These are phyloP conservation scores for Colletotrichum australisinense DNA, from an alignment of 2,329 filamentous ascomycete genomes.

Conservation along the genomic window DNA sequence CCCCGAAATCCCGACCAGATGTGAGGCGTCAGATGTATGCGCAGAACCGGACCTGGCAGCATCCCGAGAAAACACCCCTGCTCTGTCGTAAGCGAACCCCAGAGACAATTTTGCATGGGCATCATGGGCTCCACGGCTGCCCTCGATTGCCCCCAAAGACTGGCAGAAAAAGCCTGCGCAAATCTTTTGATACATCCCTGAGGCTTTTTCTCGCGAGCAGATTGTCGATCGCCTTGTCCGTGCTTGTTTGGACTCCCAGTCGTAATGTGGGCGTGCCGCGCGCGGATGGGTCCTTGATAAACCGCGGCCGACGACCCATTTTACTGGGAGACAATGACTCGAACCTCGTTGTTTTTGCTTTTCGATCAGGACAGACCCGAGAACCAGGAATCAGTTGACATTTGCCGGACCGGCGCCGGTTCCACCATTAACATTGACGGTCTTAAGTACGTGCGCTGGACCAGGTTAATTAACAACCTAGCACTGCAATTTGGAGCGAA, in stretches of 20 bases:
- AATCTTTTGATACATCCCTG: not conserved
- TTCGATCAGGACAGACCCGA: not conserved
- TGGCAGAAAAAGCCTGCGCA: not conserved
- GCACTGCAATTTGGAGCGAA: not conserved
- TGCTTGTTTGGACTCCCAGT: not conserved
- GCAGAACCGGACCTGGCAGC: not conserved
- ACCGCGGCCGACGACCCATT: not conserved
- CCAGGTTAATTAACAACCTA: not conserved
- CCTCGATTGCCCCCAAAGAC: not conserved
- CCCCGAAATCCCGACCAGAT: not conserved
- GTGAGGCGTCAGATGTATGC: not conserved
- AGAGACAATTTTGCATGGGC: not conserved
- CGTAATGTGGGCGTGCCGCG: not conserved
- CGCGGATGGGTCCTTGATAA: not conserved
- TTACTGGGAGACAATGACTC: not conserved
- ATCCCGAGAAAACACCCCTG: not conserved
- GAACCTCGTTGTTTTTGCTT: not conserved
- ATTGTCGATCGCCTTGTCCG: not conserved
- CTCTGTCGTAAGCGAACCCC: not conserved
- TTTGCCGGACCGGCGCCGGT: not conserved
- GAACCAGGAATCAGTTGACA: not conserved
- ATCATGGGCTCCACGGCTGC: not conserved
- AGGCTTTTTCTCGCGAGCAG: not conserved
- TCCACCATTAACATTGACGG: not conserved
- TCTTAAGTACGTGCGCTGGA: not conserved